Evolutionary conservation across 202 grass and related monocot genomes (phyloP).

Genomic region (Panicum hallii): DNA sequence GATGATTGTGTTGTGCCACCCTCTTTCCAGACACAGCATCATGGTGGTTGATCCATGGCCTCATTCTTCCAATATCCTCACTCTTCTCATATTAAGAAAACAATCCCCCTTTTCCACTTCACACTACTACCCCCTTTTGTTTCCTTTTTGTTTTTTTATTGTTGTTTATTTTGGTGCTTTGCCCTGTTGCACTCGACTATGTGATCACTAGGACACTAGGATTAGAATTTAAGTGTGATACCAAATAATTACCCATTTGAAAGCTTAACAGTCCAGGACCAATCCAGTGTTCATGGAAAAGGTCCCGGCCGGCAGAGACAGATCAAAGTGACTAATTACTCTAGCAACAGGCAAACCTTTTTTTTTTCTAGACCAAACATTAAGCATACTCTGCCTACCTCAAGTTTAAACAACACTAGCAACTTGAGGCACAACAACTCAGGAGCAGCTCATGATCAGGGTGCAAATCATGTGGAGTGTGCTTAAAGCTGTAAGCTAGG

Average conservation of each 20-base stretch:
- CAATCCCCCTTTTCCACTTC: conserved; percentile 36
- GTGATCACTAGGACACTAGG: neutral
- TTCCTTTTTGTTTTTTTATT: conserved; percentile 23
- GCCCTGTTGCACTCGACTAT: conserved; percentile 12
- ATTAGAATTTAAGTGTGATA: neutral
- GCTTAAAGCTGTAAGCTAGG: conserved; percentile 56
- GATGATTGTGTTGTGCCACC: conserved; percentile 58
- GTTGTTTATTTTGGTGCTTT: conserved; percentile 21
- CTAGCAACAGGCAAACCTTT: conserved; percentile 15
- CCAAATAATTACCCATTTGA: conserved; percentile 2
- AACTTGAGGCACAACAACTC: conserved; percentile 54
- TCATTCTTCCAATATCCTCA: conserved; percentile 38
- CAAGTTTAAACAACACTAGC: conserved; percentile 29
- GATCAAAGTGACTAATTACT: conserved; percentile 48
- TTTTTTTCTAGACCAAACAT: neutral
- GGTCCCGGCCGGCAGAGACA: conserved; percentile 31
- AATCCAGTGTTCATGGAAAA: conserved; percentile 52
- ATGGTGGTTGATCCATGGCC: conserved; percentile 58
- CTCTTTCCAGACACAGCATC: conserved; percentile 58
- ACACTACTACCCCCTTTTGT: conserved; percentile 5
- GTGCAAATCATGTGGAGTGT: conserved; percentile 66
- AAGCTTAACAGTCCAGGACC: conserved; percentile 25
- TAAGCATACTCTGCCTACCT: neutral
- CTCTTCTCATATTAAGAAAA: conserved; percentile 28
- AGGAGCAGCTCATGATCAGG: conserved; percentile 56